Percentiles rank a stretch among this genome's conserved stretches.
Evolutionary conservation across 768 basidiomycete species (phyloP).

Genomic region (Trametopsis cervina): DNA sequence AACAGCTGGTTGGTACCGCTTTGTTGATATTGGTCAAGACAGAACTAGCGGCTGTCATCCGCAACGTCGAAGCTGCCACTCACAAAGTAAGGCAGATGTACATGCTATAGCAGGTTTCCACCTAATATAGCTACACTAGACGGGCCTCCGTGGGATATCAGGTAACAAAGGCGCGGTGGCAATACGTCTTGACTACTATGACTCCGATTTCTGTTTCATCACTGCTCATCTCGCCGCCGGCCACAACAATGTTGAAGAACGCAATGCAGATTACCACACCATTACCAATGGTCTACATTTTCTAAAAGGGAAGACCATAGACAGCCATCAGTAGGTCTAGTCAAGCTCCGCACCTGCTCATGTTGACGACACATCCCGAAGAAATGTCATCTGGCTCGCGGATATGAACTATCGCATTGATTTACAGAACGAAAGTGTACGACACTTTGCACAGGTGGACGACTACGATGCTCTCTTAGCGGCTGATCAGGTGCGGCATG

Average conservation of each 20-base stretch:
- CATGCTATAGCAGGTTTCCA: background rate
- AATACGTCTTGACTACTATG: constrained; percentile 86
- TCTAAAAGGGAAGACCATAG: constrained; percentile 80
- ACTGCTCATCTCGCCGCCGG: constrained; percentile 98
- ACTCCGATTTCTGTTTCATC: constrained; percentile 90
- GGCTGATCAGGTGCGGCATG: constrained; percentile 85
- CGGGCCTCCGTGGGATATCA: constrained; percentile 88
- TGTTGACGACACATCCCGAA: constrained; percentile 24
- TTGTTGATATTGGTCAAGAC: constrained; percentile 79
- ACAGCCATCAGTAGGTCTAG: constrained; percentile 76
- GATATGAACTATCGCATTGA: constrained; percentile 96
- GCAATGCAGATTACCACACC: constrained; percentile 88
- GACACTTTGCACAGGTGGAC: constrained; percentile 53
- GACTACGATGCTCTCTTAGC: constrained; percentile 70
- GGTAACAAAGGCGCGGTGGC: constrained; percentile 97
- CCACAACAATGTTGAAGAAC: constrained; percentile 80
- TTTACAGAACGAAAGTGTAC: constrained; percentile 74
- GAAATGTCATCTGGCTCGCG: constrained; percentile 89
- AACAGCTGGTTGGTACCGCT: constrained; percentile 92
- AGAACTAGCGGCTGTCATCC: constrained; percentile 69
- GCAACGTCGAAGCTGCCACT: constrained; percentile 87
- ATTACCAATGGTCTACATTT: constrained; percentile 83
- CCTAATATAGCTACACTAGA: constrained; percentile 34
- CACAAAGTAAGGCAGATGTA: constrained; percentile 63
- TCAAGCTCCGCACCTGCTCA: background rate